Percentiles rank a stretch among this genome's conserved stretches.
Evolutionary conservation across 345 rosid species (phyloP).

Genomic region (Populus euphratica): DNA sequence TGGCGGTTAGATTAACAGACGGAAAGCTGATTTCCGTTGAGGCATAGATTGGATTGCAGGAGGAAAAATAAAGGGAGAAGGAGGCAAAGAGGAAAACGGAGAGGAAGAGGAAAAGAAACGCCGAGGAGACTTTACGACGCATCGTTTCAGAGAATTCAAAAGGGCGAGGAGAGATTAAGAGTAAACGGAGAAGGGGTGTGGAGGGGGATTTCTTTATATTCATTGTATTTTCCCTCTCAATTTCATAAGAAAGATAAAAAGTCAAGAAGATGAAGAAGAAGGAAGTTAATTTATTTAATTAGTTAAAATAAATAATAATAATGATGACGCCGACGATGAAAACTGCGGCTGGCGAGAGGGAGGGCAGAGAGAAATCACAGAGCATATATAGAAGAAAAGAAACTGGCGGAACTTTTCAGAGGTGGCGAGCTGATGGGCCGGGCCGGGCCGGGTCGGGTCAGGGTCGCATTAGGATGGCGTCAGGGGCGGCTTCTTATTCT

Average conservation of each 20-base stretch:
- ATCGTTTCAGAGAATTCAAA: conserved; percentile 11
- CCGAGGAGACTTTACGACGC: conserved; percentile 11
- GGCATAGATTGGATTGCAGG: conserved; percentile 18
- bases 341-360: no score
- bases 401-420: neutral
- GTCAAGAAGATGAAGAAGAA: no score
- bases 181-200: neutral
- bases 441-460: no score
- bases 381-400: no score
- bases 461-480: no score
- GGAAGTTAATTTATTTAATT: no score
- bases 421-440: neutral
- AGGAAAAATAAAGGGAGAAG: conserved; percentile 22
- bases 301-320: no score
- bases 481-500: no score
- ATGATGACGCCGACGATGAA: no score
- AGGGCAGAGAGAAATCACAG: no score
- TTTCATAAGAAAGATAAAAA: no score
- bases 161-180: neutral
- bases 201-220: neutral
- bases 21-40: neutral
- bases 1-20: neutral
- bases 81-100: conserved; percentile 25
- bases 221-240: neutral
- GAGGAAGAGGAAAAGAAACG: conserved; percentile 14